Base-by-base conservation (phyloP, 2,329 filamentous ascomycete species). In the Colletotrichum eremochloae region DNA sequence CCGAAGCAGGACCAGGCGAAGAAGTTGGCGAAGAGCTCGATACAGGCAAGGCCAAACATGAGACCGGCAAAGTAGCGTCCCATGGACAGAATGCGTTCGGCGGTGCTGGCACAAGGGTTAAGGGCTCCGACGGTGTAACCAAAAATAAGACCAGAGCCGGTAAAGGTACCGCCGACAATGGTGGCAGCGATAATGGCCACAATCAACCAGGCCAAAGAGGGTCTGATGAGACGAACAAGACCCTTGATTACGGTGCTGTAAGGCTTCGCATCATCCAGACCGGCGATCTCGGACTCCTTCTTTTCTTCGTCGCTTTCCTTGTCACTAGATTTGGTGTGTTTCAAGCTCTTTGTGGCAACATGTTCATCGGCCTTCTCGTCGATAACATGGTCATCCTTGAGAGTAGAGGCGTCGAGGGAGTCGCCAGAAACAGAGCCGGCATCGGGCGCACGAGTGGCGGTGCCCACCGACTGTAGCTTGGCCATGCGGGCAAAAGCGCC, bases 1-100 rank as follows among this genome's bases (percentile, higher is more conserved):
- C 89, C 89, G 73, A 91, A 91, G 3, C 82, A 81, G 1, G 85
- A 83, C 85, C 89, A 89, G 74, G 86, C 88, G 44, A 85, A 81
- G 24, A 90, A 78, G 74, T 91, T 90, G 64, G 88, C 89, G 33
- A 90, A 83, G 76, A 91, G 86, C 72, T 90, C 89, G 31, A 90
- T 83, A 46, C 87, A 83, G 1, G 88, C 89, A 4, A 92, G 82
- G 75, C 90, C 85, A 76, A 91, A 91, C 79, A 90, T 88, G 77
- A 91, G 83, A 5, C 89, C 82, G 0, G 87, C 87, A 48, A 87
- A 90, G 74, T 91, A 85, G 46, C 84, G 79, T 8, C 88, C 89
- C 36, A 80, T 78, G 14, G 82, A 84, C 5, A 83, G 81, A 57
- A 91, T 89, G 14, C 81, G 83, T 5, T 81, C 80, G 2, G 83